These are phyloP conservation scores for Aureobasidium sp. DNA, from an alignment of 2,329 filamentous ascomycete genomes.

Conservation along the genomic window DNA sequence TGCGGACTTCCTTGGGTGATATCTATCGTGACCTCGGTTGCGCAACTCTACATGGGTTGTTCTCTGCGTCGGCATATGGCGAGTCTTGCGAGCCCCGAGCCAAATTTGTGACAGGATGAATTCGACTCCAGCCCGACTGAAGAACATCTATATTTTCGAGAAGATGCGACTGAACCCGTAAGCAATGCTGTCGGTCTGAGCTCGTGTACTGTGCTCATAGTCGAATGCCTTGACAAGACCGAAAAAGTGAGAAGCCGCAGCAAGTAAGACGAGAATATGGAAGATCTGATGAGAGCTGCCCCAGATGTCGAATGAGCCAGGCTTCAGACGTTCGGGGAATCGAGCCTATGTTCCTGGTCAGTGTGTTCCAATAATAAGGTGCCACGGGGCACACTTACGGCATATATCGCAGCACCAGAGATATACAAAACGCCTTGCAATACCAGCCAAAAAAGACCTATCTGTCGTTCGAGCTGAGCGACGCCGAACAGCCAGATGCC, in stretches of 20 bases:
- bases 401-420: conserved; percentile 75
- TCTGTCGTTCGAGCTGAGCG: conserved; percentile 56
- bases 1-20: neutral
- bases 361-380: neutral
- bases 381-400: conserved; percentile 38
- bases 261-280: conserved; percentile 77
- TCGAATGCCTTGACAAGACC: conserved; percentile 81
- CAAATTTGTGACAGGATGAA: neutral
- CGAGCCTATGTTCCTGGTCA: conserved; percentile 44
- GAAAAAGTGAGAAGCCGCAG: conserved; percentile 70
- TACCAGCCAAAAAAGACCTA: conserved; percentile 73
- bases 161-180: neutral
- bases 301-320: conserved; percentile 79
- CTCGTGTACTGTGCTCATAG: conserved; percentile 54
- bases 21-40: neutral
- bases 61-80: neutral
- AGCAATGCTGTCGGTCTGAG: neutral
- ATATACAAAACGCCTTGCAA: conserved; percentile 79
- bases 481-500: conserved; percentile 61
- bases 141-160: neutral
- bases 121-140: neutral
- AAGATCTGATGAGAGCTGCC: conserved; percentile 96
- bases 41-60: neutral
- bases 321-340: conserved; percentile 71
- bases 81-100: neutral